Base-by-base conservation (phyloP, 1,284 basidiomycete species). In the Sanghuangporus weigelae region DNA sequence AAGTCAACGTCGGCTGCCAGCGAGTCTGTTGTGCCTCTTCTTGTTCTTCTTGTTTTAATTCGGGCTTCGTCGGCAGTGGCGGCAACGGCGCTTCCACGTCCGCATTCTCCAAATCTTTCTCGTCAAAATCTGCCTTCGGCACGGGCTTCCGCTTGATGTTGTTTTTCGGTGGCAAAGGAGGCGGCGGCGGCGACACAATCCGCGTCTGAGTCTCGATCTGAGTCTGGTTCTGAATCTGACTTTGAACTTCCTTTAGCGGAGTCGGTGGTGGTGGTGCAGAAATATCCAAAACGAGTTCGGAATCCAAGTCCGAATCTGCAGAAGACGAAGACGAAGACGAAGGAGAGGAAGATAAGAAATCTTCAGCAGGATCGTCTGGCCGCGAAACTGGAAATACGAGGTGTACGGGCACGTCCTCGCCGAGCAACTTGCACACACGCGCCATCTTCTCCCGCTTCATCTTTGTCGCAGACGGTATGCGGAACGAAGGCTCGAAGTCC, bases 401-500 rank as follows among this genome's bases (percentile, higher is more conserved):
- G 7, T 49, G 54, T 3, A 63, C 64, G 26, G 64, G 64, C n/a
- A 65, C 64, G 38, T 57, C 64, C 40, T 65, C 64, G 7, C 64
- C 64, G 10, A 65, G 61, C 11, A 62, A 35, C 60, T 65, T 65
- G 38, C 60, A 62, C n/a, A 65, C 61, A 39, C 61, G 60, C 26
- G 64, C 64, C 64, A 65, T 65, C 49, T 65, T 65, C 31, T 62
- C 61, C 3, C 64, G 60, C 36, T 60, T 54, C 35, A 63, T 19
- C 31, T 53, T 48, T 36, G 53, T 51, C 7, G 59, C 46, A 21
- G 56, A 59, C 10, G 64, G 64, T 38, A 65, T 59, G 14, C 23
- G 21, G 57, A 65, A 65, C 21, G 48, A 23, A 0, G 64, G 64
- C 35, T 65, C 60, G 60, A 51, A 65, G 16, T 64, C 54, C 40